phyloP scores from a whole-genome alignment of 2,329 filamentous ascomycete genomes.

The Neofusicoccum cordaticola region DNA sequence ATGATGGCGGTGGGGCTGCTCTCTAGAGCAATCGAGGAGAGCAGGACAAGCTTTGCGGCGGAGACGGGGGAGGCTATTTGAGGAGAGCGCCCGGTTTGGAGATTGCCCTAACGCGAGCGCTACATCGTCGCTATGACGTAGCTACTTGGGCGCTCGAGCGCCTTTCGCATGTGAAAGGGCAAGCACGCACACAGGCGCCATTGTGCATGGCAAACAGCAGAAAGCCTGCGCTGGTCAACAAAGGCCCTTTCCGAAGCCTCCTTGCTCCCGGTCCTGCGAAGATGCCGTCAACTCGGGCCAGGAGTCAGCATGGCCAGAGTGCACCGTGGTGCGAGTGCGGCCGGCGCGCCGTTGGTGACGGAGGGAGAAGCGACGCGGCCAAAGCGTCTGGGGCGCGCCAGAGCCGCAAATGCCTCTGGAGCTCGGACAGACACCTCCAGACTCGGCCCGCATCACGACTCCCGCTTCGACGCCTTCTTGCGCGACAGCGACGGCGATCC shows the following conservation, averaged over 20 bases:
- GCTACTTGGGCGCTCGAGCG: not conserved
- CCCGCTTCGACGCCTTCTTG: not conserved
- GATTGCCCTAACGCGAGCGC: not conserved
- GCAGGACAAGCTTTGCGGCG: not conserved
- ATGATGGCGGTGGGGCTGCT: constrained; percentile 1
- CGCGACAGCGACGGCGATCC: constrained; percentile 2
- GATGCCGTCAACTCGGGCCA: not conserved
- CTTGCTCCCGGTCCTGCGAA: not conserved
- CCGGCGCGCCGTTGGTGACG: not conserved
- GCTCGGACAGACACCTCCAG: not conserved
- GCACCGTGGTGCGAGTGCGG: not conserved
- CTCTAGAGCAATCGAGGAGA: not conserved
- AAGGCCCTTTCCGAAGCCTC: not conserved
- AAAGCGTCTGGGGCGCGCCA: not conserved
- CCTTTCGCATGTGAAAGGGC: constrained; percentile 6
- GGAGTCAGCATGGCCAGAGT: not conserved
- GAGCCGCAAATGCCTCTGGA: not conserved
- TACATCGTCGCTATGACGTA: constrained; percentile 4
- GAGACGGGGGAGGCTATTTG: not conserved
- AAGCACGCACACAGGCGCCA: not conserved
- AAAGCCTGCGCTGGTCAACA: not conserved
- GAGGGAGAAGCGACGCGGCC: not conserved
- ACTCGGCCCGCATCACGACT: not conserved
- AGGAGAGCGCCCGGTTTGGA: not conserved
- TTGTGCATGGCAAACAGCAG: not conserved